Base-by-base conservation (phyloP, 352 stramenopile species). In the Blastocystis sp. region DNA sequence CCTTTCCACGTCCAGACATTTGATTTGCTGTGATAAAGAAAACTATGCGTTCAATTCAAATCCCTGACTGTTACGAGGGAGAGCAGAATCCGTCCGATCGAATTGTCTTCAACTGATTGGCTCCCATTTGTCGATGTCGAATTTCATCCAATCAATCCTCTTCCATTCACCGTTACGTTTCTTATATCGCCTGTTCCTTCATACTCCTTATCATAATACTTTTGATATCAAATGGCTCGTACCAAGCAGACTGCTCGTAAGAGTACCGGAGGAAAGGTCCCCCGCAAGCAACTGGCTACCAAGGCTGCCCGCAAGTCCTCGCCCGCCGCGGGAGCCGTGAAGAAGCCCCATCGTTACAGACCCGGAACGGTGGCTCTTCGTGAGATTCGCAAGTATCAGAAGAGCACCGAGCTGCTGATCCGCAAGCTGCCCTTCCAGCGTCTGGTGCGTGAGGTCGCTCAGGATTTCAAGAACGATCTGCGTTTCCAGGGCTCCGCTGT, bases 171-270 rank as follows among this genome's bases (percentile, higher is more conserved):
- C 4, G 7, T 14, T 3, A 6, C 51, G 51, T 32, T 59, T 59
- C 32, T 59, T 59, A 27, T 59, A 6, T 54, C 79, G 92, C 92
- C 59, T 90, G 90, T 27, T 90, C 18, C 29, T 24, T 36, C 11
- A 11, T 72, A 16, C n/a, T 51, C 38, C 27, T 72, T 72, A 0
- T 1, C 38, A 1, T 44, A 72, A 51, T 49, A 40, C 14, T 40
- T 72, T 51, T 11, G n/a, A 49, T 29, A 27, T 49, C 6, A 0
- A 86, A 88, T 88, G 87, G 94, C 94, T 67, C 92, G 94, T 91
- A 97, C 94, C 88, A 97, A 97, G 90, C 93, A 97, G 89, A 97
- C 93, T 48, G 93, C 94, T 24, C 92, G 94, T 88, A 97, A 97
- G 89, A 97, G 92, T 61, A 92, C 93, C 53, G 93, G 93, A 65